These are phyloP conservation scores for Pneumocystis canis DNA, from an alignment of 1,139 yeast genomes.

Conservation along the genomic window DNA sequence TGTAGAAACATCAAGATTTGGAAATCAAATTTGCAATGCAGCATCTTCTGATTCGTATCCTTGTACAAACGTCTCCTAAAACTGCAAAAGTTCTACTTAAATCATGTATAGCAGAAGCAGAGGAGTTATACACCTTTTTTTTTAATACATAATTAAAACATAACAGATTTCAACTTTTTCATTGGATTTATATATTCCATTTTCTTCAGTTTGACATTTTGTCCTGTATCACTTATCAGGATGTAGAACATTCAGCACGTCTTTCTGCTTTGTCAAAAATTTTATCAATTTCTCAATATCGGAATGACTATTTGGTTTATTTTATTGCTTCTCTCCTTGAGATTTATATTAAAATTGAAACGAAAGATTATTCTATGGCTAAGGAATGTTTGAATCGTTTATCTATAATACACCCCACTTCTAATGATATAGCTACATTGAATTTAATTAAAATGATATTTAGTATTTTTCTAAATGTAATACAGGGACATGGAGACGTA, in stretches of 20 bases:
- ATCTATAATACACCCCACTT: neutral
- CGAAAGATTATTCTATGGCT: neutral
- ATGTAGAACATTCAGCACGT: neutral
- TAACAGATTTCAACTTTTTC: neutral
- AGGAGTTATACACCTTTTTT: neutral
- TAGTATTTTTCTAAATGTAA: neutral
- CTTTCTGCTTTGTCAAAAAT: neutral
- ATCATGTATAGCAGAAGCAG: neutral
- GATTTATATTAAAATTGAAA: neutral
- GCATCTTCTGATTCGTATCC: neutral
- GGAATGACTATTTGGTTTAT: neutral
- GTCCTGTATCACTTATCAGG: neutral
- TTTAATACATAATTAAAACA: neutral
- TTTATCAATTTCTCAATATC: neutral
- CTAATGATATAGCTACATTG: neutral
- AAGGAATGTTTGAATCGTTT: neutral
- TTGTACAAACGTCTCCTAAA: neutral
- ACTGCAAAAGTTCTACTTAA: neutral
- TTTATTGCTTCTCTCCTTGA: neutral
- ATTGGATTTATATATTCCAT: neutral
- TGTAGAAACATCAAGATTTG: neutral
- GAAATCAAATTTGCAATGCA: neutral
- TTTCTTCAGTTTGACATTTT: neutral
- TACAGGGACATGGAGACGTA: neutral
- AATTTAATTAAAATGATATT: neutral